A percentile compares a stretch with the other conserved stretches of the same genome.
These are phyloP conservation scores for Trametes hirsuta DNA, from an alignment of 1,284 basidiomycete genomes.

Conservation along the genomic window DNA sequence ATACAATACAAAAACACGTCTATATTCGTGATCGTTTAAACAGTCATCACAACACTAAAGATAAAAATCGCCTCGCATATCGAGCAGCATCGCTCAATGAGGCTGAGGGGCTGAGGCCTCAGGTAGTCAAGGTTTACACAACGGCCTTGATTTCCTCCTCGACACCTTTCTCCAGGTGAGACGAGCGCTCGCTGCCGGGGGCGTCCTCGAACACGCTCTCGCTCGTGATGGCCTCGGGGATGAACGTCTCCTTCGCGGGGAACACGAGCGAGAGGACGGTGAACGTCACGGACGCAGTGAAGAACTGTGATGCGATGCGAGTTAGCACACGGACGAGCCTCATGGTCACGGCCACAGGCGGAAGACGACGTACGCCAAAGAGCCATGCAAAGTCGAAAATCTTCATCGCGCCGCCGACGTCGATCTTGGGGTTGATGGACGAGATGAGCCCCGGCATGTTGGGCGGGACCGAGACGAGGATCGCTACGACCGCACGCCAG, in stretches of 20 bases:
- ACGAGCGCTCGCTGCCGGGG: constrained; percentile 16
- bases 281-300: constrained; percentile 47
- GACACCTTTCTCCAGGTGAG: constrained; percentile 23
- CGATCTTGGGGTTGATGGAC: constrained; percentile 62
- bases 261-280: constrained; percentile 54
- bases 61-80: neutral
- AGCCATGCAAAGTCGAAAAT: constrained; percentile 74
- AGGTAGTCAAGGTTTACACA: neutral
- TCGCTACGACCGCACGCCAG: constrained; percentile 69
- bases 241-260: constrained; percentile 61
- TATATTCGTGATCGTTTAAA: neutral
- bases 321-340: neutral
- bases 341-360: neutral
- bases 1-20: neutral
- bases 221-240: constrained; percentile 47
- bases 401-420: constrained; percentile 53
- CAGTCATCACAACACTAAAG: neutral
- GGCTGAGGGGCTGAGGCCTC: too few species aligned
- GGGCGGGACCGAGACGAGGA: constrained; percentile 65
- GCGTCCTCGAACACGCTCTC: constrained; percentile 19
- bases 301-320: constrained; percentile 37
- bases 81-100: too few species aligned
- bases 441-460: constrained; percentile 71
- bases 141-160: constrained; percentile 24
- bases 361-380: constrained; percentile 56